A percentile compares a stretch with the other conserved stretches of the same genome.
Evolutionary conservation across 1,139 yeast genomes (phyloP).

Genomic region (Kodamaea suecica): DNA sequence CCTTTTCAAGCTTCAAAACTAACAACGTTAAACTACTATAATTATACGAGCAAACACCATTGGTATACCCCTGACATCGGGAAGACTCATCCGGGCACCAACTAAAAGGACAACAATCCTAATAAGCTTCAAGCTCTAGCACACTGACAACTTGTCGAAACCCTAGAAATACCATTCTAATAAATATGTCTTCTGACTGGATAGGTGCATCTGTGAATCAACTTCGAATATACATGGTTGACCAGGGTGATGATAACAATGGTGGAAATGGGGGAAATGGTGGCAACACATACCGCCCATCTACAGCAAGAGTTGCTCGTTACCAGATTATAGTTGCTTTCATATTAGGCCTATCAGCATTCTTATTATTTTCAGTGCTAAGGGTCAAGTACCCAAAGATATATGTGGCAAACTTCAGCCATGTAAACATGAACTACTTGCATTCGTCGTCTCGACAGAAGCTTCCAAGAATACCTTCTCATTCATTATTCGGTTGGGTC

Average conservation of each 20-base stretch:
- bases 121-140: too few relatives aligned
- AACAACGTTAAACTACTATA: too few relatives aligned
- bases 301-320: slow-evolving; percentile 36
- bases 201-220: neutral
- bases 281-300: slow-evolving; percentile 21
- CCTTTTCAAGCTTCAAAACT: too few relatives aligned
- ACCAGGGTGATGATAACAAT: neutral
- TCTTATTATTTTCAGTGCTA: slow-evolving; percentile 60
- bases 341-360: slow-evolving; percentile 61
- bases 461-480: slow-evolving; percentile 35
- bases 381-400: slow-evolving; percentile 67
- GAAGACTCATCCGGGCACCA: too few relatives aligned
- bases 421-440: slow-evolving; percentile 39
- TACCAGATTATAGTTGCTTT: slow-evolving; percentile 62
- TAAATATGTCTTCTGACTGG: neutral
- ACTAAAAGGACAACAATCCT: too few relatives aligned
- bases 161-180: too few relatives aligned
- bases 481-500: slow-evolving; percentile 76
- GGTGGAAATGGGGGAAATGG: slow-evolving; percentile 1
- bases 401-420: slow-evolving; percentile 58
- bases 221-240: slow-evolving; percentile 1
- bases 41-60: too few relatives aligned
- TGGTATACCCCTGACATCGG: too few relatives aligned
- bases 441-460: slow-evolving; percentile 43
- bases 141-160: too few relatives aligned